These are phyloP conservation scores for Quercus bicolor DNA, from an alignment of 306 rosid species.

Conservation along the genomic window DNA sequence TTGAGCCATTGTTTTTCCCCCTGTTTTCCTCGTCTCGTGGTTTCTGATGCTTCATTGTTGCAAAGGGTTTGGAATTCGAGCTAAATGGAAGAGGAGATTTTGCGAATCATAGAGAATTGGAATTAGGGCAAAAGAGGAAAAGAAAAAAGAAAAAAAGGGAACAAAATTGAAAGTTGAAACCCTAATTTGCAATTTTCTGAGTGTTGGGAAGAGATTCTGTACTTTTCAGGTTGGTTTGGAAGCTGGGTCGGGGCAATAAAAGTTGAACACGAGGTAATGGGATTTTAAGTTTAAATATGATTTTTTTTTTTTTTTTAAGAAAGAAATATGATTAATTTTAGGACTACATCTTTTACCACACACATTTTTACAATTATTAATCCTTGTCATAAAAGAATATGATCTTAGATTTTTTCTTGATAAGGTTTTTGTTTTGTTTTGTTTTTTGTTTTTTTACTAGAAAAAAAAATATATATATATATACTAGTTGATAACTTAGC, in stretches of 20 bases:
- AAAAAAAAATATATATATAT: too few relatives aligned
- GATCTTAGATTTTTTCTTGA: too few relatives aligned
- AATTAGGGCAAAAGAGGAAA: too few relatives aligned
- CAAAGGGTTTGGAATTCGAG: slow-evolving; percentile 3
- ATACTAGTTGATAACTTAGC: too few relatives aligned
- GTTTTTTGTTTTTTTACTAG: rapidly evolving
- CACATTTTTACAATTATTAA: too few relatives aligned
- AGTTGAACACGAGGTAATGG: background rate
- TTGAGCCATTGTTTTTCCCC: slow-evolving; percentile 16
- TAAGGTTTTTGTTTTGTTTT: too few relatives aligned
- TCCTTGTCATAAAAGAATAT: too few relatives aligned
- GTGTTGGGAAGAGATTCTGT: background rate
- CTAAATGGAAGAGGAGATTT: background rate
- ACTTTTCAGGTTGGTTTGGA: background rate
- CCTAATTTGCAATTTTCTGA: slow-evolving; percentile 2
- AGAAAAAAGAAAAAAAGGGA: background rate
- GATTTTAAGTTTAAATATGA: too few relatives aligned
- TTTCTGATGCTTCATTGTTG: slow-evolving; percentile 40
- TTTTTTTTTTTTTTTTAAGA: too few relatives aligned
- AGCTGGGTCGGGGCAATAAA: background rate
- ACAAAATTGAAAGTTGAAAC: background rate
- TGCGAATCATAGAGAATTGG: too few relatives aligned
- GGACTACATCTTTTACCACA: too few relatives aligned
- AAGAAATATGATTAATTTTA: too few relatives aligned
- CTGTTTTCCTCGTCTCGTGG: slow-evolving; percentile 20